Base-by-base conservation (phyloP, 2,329 filamentous ascomycete species). In the Colletotrichum orchidophilum region DNA sequence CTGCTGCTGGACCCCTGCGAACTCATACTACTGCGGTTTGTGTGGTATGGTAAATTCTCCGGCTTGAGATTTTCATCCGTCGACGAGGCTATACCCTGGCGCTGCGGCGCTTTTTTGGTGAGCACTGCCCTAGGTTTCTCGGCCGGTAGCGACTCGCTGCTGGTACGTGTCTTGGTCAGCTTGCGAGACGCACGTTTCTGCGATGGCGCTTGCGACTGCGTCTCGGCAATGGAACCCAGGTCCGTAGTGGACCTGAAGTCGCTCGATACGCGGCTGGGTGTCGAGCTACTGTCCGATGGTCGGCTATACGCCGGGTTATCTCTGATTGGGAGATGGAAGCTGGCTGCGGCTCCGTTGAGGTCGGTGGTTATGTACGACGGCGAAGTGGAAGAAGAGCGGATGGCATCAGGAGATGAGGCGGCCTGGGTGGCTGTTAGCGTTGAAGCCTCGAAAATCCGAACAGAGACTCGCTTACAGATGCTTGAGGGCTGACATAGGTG, bases 401-500 rank as follows among this genome's bases (percentile, higher is more conserved):
- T 35, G 26, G 55, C 35, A 35, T 59, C 61, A 2, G 65, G 58
- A 24, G 65, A 63, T 18, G 59, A 46, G 35, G 59, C 33, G 27
- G 46, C 50, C 68, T 68, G 42, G 21, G 24, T 13, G 42, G 29
- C 59, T 33, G 52, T 68, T 53, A 71, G 59, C 53, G 35, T 27
- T 11, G 21, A 18, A 53, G 55, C 50, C 27, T 31, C 50, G 13
- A 13, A 50, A 39, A 12, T 21, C 21, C 53, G 15, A 21, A 49
- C 12, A 50, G 12, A 18, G 57, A 33, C 21, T 68, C 52, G 54
- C 70, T 55, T 61, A 72, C 70, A 33, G 66, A 50, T 55, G 55
- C 80, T 58, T 81, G 78, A 52, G 78, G 79, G 49, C 80, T 83
- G 29, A 88, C 83, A 74, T 90, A 90, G 2, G 85, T 84, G 53